Evolutionary conservation across 1,284 basidiomycete species (phyloP), one percentile per base, ranked within the genome.

Genomic region (Trichosporon sp.): DNA sequence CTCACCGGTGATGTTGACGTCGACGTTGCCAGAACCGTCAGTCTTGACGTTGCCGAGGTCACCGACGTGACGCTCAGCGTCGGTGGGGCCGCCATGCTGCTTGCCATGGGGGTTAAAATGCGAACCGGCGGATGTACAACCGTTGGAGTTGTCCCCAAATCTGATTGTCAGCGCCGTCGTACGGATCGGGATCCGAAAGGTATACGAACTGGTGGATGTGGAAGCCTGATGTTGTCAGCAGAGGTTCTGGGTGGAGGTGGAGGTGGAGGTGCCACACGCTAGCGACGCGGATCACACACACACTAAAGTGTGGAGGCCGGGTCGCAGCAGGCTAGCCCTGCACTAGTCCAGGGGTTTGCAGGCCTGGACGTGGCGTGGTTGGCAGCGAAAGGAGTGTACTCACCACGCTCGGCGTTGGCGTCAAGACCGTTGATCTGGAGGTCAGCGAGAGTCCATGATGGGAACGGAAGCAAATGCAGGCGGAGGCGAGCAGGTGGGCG

Each of bases 91-190:
- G 67, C 91, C 91, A 75, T 93, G 92, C 38, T 84, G 87, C 76
- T 86, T 85, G 35, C 82, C 84, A 77, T 86, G 86, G 0, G 91
- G 91, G 83, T 93, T 93, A 85, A 89, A 92, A 82, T 93, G 92
- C 60, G 88, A 75, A 11, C 91, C 90, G 42, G 91, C 87, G 25
- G 89, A 90, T 15, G 85, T 77, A 82, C 92, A 93, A 8, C 90
- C 91, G 68, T 86, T 84, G 67, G 73, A 74, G 62, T 51, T 35
- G 65, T 70, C 72, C 8, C 69, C 69, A 25, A 66, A 69, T 23
- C 38, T 68, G 70, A 44, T 68, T 65, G 60, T 21, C 15, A 38
- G n/a, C n/a, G n/a, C n/a, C n/a, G n/a, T n/a, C n/a, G n/a, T n/a
- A n/a, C n/a, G n/a, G n/a, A n/a, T n/a, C n/a, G n/a, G n/a, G n/a